Evolutionary conservation across 345 rosid species (phyloP), one percentile per base, ranked within the genome.

Genomic region (Hibiscus syriacus): DNA sequence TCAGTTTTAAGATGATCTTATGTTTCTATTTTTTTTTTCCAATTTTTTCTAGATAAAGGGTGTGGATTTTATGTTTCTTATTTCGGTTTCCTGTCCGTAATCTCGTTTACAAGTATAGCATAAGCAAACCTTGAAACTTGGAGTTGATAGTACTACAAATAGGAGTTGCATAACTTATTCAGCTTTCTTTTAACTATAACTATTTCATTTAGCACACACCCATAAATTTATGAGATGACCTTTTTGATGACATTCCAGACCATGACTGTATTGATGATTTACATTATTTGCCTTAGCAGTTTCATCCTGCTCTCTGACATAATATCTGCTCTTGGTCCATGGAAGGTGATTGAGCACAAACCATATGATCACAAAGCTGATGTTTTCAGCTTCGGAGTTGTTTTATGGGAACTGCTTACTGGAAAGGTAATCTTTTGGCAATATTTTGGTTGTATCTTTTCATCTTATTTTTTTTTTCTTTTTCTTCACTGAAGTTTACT

Each of bases 401-500:
- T 84, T 70, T 77, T 86, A 9, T 86, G 92, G 92, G 92, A 86
- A 79, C 70, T 86, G 75, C 82, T 84, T 55, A 83, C 87, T 0
- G 87, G 86, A 75, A 75, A 87, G 92, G 92, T 84, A 72, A 69
- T 30, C 9, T 55, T 49, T 30, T 52, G 11, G 45, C 49, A n/a
- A n/a, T n/a, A n/a, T n/a, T n/a, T 61, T n/a, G 5, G 20, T 5
- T 4, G 29, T 41, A 14, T 45, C 11, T 48, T 56, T 76, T 61
- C 4, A 13, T 10, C 5, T 3, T 19, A 26, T 36, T 60, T 20
- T 19, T 19, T 1, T 4, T 30, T 32, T 36, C 1, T 48, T 54
- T 54, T 54, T 34, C 30, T 64, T 45, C 29, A 25, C 9, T 7
- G 52, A 38, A 39, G 10, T 64, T 29, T 52, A 66, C 9, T 19